phyloP scores from a whole-genome alignment of 306 rosid genomes.

The Cicer bijugum region DNA sequence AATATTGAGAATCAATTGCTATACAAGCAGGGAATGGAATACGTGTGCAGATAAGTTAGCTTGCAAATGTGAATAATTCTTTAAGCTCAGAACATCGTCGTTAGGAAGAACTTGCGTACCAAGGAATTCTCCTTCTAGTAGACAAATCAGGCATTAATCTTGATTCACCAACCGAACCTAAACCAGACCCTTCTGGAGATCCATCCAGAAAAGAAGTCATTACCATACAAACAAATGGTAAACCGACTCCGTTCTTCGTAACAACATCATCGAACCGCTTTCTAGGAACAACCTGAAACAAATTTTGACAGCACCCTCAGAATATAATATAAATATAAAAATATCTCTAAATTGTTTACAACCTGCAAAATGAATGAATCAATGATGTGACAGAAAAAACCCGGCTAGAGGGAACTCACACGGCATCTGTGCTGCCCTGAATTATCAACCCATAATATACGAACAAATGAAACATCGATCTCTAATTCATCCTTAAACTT shows the following conservation, averaged over 20 bases:
- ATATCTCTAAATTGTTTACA: not conserved
- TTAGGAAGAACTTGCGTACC: conserved; percentile 54
- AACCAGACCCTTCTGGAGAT: conserved; percentile 71
- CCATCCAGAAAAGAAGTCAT: conserved; percentile 71
- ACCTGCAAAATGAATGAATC: conserved; percentile 3
- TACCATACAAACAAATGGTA: conserved; percentile 70
- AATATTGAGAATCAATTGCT: conserved; percentile 20
- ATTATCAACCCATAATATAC: conserved; percentile 79
- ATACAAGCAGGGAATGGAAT: not conserved
- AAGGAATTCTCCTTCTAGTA: conserved; percentile 72
- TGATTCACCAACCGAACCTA: conserved; percentile 78
- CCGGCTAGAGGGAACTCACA: conserved; percentile 55
- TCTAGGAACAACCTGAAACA: conserved; percentile 76
- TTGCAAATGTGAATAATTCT: not conserved
- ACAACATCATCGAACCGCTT: conserved; percentile 67
- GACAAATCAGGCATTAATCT: conserved; percentile 87
- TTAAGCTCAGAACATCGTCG: conserved; percentile 7
- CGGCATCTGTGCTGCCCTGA: conserved; percentile 96
- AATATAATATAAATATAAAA: conserved; percentile 13
- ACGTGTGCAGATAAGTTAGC: not conserved
- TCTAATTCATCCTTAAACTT: conserved; percentile 33
- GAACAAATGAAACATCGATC: conserved; percentile 63
- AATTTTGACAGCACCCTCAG: conserved; percentile 34
- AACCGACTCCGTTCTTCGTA: conserved; percentile 67
- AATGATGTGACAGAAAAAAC: conserved; percentile 6